Percentiles rank a stretch among this genome's conserved stretches.
Evolutionary conservation across 768 basidiomycete genomes (phyloP).

Genomic region (Butyriboletus loyo): DNA sequence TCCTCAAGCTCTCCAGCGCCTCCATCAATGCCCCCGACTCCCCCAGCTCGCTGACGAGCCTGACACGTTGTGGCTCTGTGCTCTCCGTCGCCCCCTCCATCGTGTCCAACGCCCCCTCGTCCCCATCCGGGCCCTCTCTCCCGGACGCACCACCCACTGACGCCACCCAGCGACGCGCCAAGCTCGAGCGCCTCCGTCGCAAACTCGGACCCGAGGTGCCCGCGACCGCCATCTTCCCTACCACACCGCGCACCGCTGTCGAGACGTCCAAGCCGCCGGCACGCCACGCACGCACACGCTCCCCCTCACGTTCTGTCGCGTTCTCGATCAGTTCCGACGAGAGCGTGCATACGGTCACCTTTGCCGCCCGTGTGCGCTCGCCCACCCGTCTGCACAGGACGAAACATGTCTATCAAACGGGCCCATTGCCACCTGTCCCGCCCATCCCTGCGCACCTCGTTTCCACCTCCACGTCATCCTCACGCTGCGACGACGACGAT

Average conservation of each 20-base stretch:
- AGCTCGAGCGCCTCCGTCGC: slow-evolving; percentile 62
- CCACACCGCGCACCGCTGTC: slow-evolving; percentile 9
- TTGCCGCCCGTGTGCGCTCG: slow-evolving; percentile 18
- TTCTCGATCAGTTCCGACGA: slow-evolving; percentile 30
- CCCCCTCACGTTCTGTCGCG: slow-evolving; percentile 14
- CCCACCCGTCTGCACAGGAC: slow-evolving; percentile 8
- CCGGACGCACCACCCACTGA: slow-evolving; percentile 37
- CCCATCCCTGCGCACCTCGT: slow-evolving; percentile 17
- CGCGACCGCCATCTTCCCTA: slow-evolving; percentile 55
- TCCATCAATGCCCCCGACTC: slow-evolving; percentile 3
- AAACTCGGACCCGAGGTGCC: slow-evolving; percentile 66
- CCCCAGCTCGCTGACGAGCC: neutral
- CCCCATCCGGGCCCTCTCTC: slow-evolving; percentile 22
- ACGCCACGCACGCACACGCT: slow-evolving; percentile 1
- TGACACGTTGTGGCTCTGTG: slow-evolving; percentile 14
- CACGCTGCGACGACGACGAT: slow-evolving; percentile 2
- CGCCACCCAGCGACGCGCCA: slow-evolving; percentile 44
- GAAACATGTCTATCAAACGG: slow-evolving; percentile 16
- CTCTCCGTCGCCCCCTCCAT: slow-evolving; percentile 20
- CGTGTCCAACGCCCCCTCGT: slow-evolving; percentile 15
- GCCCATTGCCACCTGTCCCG: slow-evolving; percentile 27
- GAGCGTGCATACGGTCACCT: slow-evolving; percentile 21
- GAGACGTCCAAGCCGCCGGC: neutral
- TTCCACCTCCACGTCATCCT: neutral
- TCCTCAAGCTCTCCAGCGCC: slow-evolving; percentile 16